Conservation (phyloP, 495 filamentous ascomycete genomes). For the Ascodesmis nigricans region DNA sequence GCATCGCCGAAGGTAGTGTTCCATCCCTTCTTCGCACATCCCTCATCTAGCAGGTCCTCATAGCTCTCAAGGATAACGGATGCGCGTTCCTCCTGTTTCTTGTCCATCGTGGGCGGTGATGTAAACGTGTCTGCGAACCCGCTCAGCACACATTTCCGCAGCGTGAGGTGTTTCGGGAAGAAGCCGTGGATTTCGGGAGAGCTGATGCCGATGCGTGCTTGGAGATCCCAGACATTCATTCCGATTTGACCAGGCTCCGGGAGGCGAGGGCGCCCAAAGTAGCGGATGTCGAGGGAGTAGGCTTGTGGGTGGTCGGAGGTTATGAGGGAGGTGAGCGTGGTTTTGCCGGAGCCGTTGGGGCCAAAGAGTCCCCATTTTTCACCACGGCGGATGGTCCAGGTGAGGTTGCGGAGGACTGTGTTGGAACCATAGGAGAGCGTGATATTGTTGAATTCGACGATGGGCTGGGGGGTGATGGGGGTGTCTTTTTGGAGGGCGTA, state of each 20-base stretch:
- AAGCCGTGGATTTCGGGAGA: constrained; percentile 84
- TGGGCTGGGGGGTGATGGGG: constrained; percentile 34
- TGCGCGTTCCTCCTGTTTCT: constrained; percentile 22
- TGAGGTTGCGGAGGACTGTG: constrained; percentile 55
- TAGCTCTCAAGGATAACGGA: constrained; percentile 5
- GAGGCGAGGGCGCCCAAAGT: constrained; percentile 57
- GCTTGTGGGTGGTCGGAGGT: constrained; percentile 90
- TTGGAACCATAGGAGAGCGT: constrained; percentile 59
- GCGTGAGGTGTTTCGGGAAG: constrained; percentile 57
- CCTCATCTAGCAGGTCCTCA: constrained; percentile 7
- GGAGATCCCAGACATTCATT: constrained; percentile 78
- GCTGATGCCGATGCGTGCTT: constrained; percentile 72
- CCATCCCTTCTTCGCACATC: constrained; percentile 18
- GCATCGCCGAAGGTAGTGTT: constrained; percentile 49
- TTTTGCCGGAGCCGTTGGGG: constrained; percentile 78
- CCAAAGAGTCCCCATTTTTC: constrained; percentile 84
- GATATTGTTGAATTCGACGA: constrained; percentile 75
- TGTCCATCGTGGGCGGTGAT: constrained; percentile 38
- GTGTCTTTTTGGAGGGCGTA: neutral
- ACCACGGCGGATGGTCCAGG: constrained; percentile 64
- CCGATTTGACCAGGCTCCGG: constrained; percentile 49
- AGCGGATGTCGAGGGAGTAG: constrained; percentile 64
- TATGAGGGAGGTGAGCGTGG: constrained; percentile 74
- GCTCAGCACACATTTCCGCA: constrained; percentile 54
- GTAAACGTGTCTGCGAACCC: constrained; percentile 80